Evolutionary conservation across 2,329 filamentous ascomycete species (phyloP).

Genomic region (Exophiala viscosa): DNA sequence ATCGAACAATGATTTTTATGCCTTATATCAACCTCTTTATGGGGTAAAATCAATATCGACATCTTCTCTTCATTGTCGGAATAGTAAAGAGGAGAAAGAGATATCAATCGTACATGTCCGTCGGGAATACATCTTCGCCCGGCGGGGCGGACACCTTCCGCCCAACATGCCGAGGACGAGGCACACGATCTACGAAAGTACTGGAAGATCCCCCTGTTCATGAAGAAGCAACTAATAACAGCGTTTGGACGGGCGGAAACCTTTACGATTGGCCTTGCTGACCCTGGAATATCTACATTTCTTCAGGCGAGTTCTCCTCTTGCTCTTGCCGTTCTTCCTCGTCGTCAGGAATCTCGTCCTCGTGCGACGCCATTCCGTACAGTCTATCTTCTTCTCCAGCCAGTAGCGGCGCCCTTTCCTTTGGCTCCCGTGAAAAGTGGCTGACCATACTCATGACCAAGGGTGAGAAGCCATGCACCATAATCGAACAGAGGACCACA

Average conservation of each 20-base stretch:
- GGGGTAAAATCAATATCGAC: too few species aligned
- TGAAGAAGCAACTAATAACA: too few species aligned
- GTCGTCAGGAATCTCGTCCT: conserved; percentile 34
- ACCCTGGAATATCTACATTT: background rate
- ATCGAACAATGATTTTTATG: too few species aligned
- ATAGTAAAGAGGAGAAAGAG: background rate
- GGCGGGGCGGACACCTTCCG: conserved; percentile 1
- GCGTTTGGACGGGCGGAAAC: background rate
- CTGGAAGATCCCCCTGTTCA: too few species aligned
- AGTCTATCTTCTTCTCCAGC: conserved; percentile 50
- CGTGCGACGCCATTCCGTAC: conserved; percentile 49
- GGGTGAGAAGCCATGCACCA: conserved; percentile 54
- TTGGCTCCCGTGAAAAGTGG: conserved; percentile 46
- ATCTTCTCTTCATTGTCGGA: background rate
- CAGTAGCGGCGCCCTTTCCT: conserved; percentile 49
- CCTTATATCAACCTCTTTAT: too few species aligned
- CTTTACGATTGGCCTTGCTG: background rate
- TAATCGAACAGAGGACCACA: conserved; percentile 51
- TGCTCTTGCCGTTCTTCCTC: conserved; percentile 22
- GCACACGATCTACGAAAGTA: background rate
- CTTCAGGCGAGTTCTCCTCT: conserved; percentile 2
- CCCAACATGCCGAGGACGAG: background rate
- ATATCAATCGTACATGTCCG: conserved; percentile 12
- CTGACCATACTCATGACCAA: conserved; percentile 48
- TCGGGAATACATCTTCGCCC: conserved; percentile 18